A percentile compares a stretch with the other conserved stretches of the same genome.
Conservation (phyloP, 148 eudicot genomes). For the Agrostemma githago region DNA sequence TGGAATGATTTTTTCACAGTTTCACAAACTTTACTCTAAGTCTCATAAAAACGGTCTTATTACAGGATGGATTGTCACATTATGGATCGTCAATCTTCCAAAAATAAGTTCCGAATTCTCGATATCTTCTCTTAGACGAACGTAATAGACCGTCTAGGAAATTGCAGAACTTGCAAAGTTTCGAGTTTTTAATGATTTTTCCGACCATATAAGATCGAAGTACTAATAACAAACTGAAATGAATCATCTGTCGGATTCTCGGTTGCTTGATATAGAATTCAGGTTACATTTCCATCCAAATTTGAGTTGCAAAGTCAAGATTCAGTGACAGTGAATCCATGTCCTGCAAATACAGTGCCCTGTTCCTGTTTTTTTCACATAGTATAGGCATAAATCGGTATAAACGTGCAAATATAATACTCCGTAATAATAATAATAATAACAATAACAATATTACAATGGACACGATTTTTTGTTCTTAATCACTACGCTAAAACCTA, state of each 20-base stretch:
- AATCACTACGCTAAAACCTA: neutral
- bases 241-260: conserved; percentile 20
- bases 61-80: conserved; percentile 64
- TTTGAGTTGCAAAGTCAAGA: conserved; percentile 9
- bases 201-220: neutral
- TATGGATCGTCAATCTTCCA: conserved; percentile 34
- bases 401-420: neutral
- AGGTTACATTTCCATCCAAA: conserved; percentile 10
- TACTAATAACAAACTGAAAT: conserved; percentile 9
- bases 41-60: neutral
- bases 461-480: neutral
- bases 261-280: conserved; percentile 15
- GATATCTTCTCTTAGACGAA: neutral
- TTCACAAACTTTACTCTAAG: neutral
- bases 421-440: neutral
- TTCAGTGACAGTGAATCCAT: conserved; percentile 1
- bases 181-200: neutral
- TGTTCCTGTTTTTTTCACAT: neutral
- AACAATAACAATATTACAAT: neutral
- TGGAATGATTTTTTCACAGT: neutral
- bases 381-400: neutral
- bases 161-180: neutral
- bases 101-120: conserved; percentile 22
- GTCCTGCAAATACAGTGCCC: neutral
- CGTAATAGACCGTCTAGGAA: neutral